Evolutionary conservation across 257 asterid species (phyloP), one percentile per base, ranked within the genome.

Genomic region (Ajuga chamaepitys): DNA sequence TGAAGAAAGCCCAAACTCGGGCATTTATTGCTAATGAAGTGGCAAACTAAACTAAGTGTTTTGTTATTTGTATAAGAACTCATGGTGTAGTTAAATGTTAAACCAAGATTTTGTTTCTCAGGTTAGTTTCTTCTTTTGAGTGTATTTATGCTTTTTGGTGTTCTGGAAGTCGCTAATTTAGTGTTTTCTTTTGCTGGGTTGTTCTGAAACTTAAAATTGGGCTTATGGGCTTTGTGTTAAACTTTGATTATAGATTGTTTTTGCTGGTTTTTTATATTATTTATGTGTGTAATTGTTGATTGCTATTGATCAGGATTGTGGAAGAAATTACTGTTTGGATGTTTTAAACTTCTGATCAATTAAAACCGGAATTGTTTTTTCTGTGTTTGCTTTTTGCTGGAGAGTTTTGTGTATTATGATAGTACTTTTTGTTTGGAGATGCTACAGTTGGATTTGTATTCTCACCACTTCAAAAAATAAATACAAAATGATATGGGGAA

Each of bases 51-150:
- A 61, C 48, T n/a, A 30, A 10, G 34, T 13, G 7, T 9, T 28
- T 7, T 28, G 17, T 52, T 54, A 10, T 28, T 45, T 8, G 21
- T 34, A 21, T n/a, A n/a, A n/a, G n/a, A n/a, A n/a, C n/a, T 13
- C 58, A 25, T 14, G 13, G 44, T 4, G 21, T 47, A 13, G 34
- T 62, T 65, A 18, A 6, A 16, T 16, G 20, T 41, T 40, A 3
- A 58, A 24, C 52, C 68, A 13, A 53, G 35, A 40, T 46, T 70
- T 46, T 70, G 34, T 34, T 54, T 56, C 18, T 21, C 22, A 61
- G 77, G 77, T 76, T n/a, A 58, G 32, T 16, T 48, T 26, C 48
- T 22, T 13, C 18, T 3, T 56, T 37, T 35, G 9, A n/a, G 9
- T 7, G 0, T 65, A 1, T 21, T 38, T 5, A 12, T 21, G 8